Evolutionary conservation across 441 rosid species (phyloP).

Genomic region (Euphorbia schlechtendalii): DNA sequence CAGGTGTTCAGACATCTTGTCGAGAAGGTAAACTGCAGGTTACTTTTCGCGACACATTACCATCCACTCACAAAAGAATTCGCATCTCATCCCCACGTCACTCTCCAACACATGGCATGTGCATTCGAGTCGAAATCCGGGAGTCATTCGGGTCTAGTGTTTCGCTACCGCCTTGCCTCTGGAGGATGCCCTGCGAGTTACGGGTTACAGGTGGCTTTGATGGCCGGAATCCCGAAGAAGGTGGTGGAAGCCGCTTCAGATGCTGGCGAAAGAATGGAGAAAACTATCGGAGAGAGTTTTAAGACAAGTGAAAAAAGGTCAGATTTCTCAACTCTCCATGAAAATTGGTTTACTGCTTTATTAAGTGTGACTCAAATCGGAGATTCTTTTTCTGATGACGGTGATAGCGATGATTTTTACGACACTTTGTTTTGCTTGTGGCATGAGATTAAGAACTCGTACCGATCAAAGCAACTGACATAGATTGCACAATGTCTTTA

Average conservation of each 20-base stretch:
- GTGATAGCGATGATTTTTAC: slow-evolving; percentile 46
- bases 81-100: slow-evolving; percentile 79
- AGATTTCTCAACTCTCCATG: slow-evolving; percentile 85
- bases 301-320: slow-evolving; percentile 72
- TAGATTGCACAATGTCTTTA: neutral
- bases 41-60: slow-evolving; percentile 92
- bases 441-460: slow-evolving; percentile 63
- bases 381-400: slow-evolving; percentile 19
- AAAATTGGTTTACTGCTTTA: slow-evolving; percentile 68
- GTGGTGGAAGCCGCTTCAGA: slow-evolving; percentile 62
- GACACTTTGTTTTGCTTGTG: slow-evolving; percentile 80
- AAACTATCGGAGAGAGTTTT: slow-evolving; percentile 59
- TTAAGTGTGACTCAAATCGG: slow-evolving; percentile 29
- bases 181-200: slow-evolving; percentile 98
- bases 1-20: slow-evolving; percentile 92
- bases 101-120: slow-evolving; percentile 90
- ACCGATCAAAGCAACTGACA: slow-evolving; percentile 15
- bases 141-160: slow-evolving; percentile 47
- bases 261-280: slow-evolving; percentile 64
- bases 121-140: slow-evolving; percentile 39
- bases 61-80: slow-evolving; percentile 95
- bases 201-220: slow-evolving; percentile 81
- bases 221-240: slow-evolving; percentile 88
- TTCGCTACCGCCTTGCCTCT: slow-evolving; percentile 65
- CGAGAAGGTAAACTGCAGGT: slow-evolving; percentile 78